phyloP scores from a whole-genome alignment of 768 basidiomycete species.

The Tricholomella constricta region DNA sequence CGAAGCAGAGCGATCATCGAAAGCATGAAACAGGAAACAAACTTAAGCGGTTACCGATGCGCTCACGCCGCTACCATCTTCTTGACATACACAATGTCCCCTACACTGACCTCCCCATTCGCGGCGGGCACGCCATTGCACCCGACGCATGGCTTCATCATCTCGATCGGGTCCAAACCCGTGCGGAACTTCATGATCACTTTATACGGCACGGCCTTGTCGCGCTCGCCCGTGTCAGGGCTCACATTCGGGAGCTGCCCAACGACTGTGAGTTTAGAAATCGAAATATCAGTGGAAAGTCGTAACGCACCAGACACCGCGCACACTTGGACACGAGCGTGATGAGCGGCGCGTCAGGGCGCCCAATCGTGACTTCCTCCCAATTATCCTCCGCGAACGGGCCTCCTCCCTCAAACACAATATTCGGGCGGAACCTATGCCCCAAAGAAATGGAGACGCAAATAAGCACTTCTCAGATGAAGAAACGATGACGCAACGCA shows the following conservation, averaged over 20 bases:
- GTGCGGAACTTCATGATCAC: constrained; percentile 72
- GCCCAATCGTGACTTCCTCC: constrained; percentile 59
- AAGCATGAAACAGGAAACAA: too few relatives aligned
- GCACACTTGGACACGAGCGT: constrained; percentile 68
- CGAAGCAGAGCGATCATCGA: too few relatives aligned
- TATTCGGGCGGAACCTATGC: constrained; percentile 76
- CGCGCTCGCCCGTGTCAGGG: constrained; percentile 61
- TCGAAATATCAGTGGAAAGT: background rate
- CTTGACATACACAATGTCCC: constrained; percentile 57
- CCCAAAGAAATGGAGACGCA: background rate
- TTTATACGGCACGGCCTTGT: constrained; percentile 76
- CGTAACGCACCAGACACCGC: constrained; percentile 70
- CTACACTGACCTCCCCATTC: constrained; percentile 57
- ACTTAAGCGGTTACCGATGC: too few relatives aligned
- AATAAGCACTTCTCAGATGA: too few relatives aligned
- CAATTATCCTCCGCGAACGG: constrained; percentile 75
- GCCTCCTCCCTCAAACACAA: constrained; percentile 65
- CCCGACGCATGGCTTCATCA: constrained; percentile 64
- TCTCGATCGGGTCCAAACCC: constrained; percentile 51
- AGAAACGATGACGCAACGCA: background rate
- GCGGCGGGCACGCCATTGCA: constrained; percentile 59
- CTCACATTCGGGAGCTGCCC: constrained; percentile 73
- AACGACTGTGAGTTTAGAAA: constrained; percentile 1
- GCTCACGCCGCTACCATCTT: constrained; percentile 29
- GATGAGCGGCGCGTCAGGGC: constrained; percentile 42